A percentile compares a stretch with the other conserved stretches of the same genome.
phyloP scores from a whole-genome alignment of 345 rosid genomes.

The Pseudoturritis turrita region DNA sequence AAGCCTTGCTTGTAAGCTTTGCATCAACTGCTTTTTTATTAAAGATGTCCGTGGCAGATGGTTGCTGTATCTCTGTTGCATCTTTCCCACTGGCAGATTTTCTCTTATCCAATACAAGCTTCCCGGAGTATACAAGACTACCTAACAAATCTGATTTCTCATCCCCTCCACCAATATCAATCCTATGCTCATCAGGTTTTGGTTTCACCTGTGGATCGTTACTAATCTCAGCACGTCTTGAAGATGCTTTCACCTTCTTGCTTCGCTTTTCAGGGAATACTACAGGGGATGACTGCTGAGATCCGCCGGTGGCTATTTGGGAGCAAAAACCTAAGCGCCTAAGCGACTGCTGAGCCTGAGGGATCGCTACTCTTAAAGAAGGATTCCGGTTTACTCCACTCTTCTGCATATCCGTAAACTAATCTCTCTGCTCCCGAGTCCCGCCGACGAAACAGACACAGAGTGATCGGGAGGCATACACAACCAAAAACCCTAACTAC shows the following conservation, averaged over 20 bases:
- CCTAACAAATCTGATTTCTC: slow-evolving; percentile 91
- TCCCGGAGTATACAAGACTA: slow-evolving; percentile 63
- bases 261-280: slow-evolving; percentile 85
- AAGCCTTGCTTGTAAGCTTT: slow-evolving; percentile 77
- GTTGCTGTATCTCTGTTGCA: slow-evolving; percentile 36
- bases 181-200: slow-evolving; percentile 54
- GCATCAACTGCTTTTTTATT: slow-evolving; percentile 57
- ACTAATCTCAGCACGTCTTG: slow-evolving; percentile 33
- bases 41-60: slow-evolving; percentile 37
- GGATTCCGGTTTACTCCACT: slow-evolving; percentile 36
- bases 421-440: slow-evolving; percentile 18
- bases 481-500: slow-evolving; percentile 21
- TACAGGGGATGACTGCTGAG: slow-evolving; percentile 73
- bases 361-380: slow-evolving; percentile 23
- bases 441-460: slow-evolving; percentile 23
- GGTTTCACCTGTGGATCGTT: slow-evolving; percentile 44
- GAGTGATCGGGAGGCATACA: slow-evolving; percentile 35
- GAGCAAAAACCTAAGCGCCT: slow-evolving; percentile 82
- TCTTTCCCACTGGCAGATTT: slow-evolving; percentile 36
- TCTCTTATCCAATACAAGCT: slow-evolving; percentile 71
- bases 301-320: slow-evolving; percentile 49
- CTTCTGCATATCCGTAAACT: slow-evolving; percentile 45
- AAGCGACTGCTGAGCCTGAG: slow-evolving; percentile 55
- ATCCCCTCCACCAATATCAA: slow-evolving; percentile 80
- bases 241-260: slow-evolving; percentile 65